Evolutionary conservation across 805 yeast species (phyloP), one percentile per base, ranked within the genome.

Genomic region (Zygotorulaspora danielsina): DNA sequence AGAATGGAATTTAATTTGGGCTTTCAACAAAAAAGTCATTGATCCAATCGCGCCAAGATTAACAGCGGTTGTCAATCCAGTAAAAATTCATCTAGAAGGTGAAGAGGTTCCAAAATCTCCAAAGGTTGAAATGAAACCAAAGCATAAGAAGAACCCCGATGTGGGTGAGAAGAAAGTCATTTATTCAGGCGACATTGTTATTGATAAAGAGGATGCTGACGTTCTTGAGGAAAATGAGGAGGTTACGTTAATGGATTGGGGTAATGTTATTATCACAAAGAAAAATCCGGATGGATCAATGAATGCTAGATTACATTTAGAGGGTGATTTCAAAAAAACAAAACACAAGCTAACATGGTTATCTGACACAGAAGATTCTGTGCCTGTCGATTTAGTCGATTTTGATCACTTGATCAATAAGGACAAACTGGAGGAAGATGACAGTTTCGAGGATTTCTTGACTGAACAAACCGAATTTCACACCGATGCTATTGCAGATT

Each of bases 191-290:
- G 69, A 78, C 38, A 71, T 84, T 32, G 67, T 86, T 53, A 72
- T 90, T 55, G 97, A 89, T 60, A 95, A 85, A 69, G 90, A 73
- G 19, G 97, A 90, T 66, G 84, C 84, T 26, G 70, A 67, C 45
- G 81, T 89, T 32, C 71, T 81, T 45, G 78, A 73, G 51, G 90
- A 79, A 30, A 85, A 83, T 49, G 97, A 90, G 69, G 97, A 90
- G 70, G 72, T 89, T 48, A 90, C 97, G n/a, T 76, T 90, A 57
- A 90, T 90, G 97, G 97, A 90, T 68, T 90, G 97, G 97, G 97
- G 97, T 74, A 90, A 90, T 63, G 84, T 79, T 42, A 83, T 90
- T 50, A 70, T 89, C 50, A 76, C 82, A 50, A 77, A 78, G 62
- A 75, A 89, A 58, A 67, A 67, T 61, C 80, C 76, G 62, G 79